A percentile compares a stretch with the other conserved stretches of the same genome.
These are phyloP conservation scores for Cladosporium sp. DNA, from an alignment of 2,329 filamentous ascomycete genomes.

Conservation along the genomic window DNA sequence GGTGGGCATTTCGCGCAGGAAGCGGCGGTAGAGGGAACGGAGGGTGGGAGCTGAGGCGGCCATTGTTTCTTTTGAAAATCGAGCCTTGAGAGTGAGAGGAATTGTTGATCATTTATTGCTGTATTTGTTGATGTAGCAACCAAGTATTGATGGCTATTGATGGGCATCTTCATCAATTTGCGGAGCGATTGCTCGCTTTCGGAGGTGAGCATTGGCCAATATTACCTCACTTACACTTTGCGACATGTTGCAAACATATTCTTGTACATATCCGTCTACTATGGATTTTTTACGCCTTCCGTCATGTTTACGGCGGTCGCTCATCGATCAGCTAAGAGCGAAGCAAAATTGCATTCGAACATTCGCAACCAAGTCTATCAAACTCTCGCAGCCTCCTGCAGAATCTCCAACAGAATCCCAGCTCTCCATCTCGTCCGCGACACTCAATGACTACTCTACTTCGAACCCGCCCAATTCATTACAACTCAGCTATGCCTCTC, in stretches of 20 bases:
- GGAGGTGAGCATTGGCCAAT: conserved; percentile 7
- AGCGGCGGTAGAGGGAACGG: conserved; percentile 78
- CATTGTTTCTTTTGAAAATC: conserved; percentile 25
- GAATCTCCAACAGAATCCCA: conserved; percentile 15
- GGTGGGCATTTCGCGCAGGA: conserved; percentile 84
- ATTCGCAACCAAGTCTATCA: not conserved
- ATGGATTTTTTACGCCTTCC: conserved; percentile 29
- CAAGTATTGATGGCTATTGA: not conserved
- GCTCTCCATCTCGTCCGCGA: conserved; percentile 26
- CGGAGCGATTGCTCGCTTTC: not conserved
- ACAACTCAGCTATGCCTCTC: conserved; percentile 38
- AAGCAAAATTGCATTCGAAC: not conserved
- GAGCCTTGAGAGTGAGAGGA: too few species aligned
- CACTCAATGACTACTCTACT: conserved; percentile 31
- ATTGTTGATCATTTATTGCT: not conserved
- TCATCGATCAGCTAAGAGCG: not conserved
- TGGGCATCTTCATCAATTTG: not conserved
- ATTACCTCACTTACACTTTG: conserved; percentile 12
- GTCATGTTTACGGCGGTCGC: conserved; percentile 9
- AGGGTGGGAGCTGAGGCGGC: conserved; percentile 42
- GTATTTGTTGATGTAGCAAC: not conserved
- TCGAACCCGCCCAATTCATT: conserved; percentile 28
- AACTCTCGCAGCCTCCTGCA: not conserved
- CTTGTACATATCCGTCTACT: not conserved
- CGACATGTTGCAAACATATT: not conserved